Base-by-base conservation (phyloP, 768 basidiomycete genomes). In the Gloeostereum incarnatum region DNA sequence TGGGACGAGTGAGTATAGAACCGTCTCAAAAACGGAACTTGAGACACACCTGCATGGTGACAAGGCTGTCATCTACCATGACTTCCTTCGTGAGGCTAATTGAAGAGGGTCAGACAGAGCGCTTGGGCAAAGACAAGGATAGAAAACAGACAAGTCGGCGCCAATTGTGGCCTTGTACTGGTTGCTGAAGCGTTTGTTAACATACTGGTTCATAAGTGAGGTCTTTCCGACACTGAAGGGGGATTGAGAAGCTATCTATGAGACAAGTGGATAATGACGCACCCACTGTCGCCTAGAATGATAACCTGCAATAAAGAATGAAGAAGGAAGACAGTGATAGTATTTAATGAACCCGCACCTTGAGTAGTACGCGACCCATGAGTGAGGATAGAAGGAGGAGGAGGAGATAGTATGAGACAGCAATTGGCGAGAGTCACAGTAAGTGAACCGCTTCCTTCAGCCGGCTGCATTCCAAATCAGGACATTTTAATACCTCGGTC, bases 161-260 rank as follows among this genome's bases (percentile, higher is more conserved):
- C 91, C 91, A 56, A 94, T 94, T 45, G 96, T 98, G 13, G 96
- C 96, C 68, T 98, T 98, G 76, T 99, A 99, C 66, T 97, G 94
- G 66, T 93, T 96, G 61, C 87, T 91, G 64, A 98, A 99, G 45
- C 96, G 85, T 63, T 97, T 98, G 78, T 97, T 98, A 48, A 99
- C 96, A 68, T 96, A 98, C 66, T 99, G 96, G 69, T 97, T 97
- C 96, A 99, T 99, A 52, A 99, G 83, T 20, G 94, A 98, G 29
- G 96, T 98, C 83, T 98, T 98, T 30, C 93, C 94, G 59, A 97
- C 94, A 41, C 93, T 93, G 52, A 13, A 38, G 22, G 45, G 16
- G 44, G 3, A 44, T 53, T 38, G 55, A 47, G 35, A 45, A 36
- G 30, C 11, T 31, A 41, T 20, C 31, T 31, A 27, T 21, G 19